These are phyloP conservation scores for Saprolegnia parasitica DNA, from an alignment of 352 stramenopile genomes.

Conservation along the genomic window DNA sequence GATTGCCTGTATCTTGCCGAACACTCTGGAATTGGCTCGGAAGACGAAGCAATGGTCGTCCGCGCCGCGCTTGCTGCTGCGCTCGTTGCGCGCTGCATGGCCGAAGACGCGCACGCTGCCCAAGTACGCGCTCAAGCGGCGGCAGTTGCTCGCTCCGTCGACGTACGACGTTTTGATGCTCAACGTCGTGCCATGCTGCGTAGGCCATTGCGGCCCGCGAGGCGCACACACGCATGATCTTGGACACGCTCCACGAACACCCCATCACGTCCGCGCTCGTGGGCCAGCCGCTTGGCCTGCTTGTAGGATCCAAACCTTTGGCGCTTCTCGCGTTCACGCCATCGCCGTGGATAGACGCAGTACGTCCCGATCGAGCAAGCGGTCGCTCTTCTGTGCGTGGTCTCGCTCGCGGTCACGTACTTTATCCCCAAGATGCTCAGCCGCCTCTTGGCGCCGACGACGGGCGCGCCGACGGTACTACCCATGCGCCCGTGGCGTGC, in stretches of 20 bases:
- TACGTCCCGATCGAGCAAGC: constrained; percentile 11
- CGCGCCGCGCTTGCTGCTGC: background rate
- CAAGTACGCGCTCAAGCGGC: background rate
- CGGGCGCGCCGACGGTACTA: background rate
- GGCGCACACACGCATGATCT: background rate
- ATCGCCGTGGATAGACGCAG: background rate
- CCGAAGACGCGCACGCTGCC: background rate
- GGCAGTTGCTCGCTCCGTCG: too few relatives aligned
- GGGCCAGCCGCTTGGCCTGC: constrained; percentile 6
- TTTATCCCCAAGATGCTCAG: constrained; percentile 13
- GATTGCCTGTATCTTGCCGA: background rate
- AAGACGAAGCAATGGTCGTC: background rate
- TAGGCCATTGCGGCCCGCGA: background rate
- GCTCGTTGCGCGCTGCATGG: background rate
- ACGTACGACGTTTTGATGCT: background rate
- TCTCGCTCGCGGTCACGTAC: background rate
- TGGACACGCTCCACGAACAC: constrained; percentile 14
- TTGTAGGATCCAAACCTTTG: background rate
- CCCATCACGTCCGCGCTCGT: background rate
- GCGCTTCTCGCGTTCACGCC: background rate
- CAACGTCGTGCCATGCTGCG: background rate
- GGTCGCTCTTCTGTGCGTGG: background rate
- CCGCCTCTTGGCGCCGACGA: background rate
- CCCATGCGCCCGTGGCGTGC: background rate
- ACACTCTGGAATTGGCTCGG: background rate